Base-by-base conservation (phyloP, 2,329 filamentous ascomycete genomes). In the Colletotrichum melonis region DNA sequence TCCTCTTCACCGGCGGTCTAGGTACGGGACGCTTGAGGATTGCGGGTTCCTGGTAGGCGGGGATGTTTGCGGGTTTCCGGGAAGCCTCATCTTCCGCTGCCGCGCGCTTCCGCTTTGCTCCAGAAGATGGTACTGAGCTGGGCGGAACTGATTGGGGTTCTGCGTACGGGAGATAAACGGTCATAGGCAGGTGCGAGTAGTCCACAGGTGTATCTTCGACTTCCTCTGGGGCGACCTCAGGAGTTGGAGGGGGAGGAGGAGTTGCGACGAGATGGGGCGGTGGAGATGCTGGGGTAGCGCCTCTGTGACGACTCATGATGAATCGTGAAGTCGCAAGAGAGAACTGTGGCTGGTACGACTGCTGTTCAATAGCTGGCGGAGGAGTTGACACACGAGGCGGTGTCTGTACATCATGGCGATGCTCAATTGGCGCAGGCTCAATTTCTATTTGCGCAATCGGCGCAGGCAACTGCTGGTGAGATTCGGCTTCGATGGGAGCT, bases 331-430 rank as follows among this genome's bases (percentile, higher is more conserved):
- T 73, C 8, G 76, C 72, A 35, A 76, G 73, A 54, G 79, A 75
- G 74, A 82, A 83, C 42, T 82, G 81, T 7, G 76, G 77, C 5
- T 75, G 72, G 67, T 83, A 83, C 24, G 79, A 11, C 7, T n/a
- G 19, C 7, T 49, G 16, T n/a, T 49, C 42, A 49, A 9, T 14
- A 54, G 49, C 19, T 4, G 59, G 28, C 16, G 66, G 14, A 12
- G 59, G 26, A 38, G 32, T 6, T 5, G 59, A 35, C 16, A 59
- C 22, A 22, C 42, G 19, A n/a, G 58, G 22, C 2, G 42, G 24
- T 22, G 22, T 19, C 8, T 65, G 26, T 14, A 7, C 22, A 4
- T 54, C n/a, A 1, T 11, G 19, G n/a, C 2, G n/a, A 19, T 57
- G 2, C 11, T 24, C 52, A 3, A 22, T 22, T 14, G 19, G 52